phyloP scores from a whole-genome alignment of 257 asterid species.

The Sherardia arvensis region DNA sequence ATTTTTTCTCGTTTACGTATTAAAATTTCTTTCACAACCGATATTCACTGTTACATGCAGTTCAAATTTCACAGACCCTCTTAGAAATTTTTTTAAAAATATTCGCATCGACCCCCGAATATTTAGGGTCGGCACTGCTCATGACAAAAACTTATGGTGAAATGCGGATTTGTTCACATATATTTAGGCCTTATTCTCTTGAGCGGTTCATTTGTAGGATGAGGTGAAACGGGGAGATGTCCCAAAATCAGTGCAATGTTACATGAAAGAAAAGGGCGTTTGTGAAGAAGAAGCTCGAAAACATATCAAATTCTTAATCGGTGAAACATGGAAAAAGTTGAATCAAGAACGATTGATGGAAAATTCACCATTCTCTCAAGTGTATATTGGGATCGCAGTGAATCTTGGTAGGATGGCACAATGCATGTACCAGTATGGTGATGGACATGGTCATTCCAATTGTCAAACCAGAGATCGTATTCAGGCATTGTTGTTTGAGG shows the following conservation, averaged over 20 bases:
- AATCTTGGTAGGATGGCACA: constrained; percentile 14
- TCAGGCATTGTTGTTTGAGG: constrained; percentile 8
- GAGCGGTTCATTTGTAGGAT: constrained; percentile 11
- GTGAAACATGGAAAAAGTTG: constrained; percentile 13
- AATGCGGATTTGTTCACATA: too few relatives aligned
- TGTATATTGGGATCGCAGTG: neutral
- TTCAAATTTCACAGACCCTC: too few relatives aligned
- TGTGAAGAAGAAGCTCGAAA: constrained; percentile 16
- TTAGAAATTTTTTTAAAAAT: too few relatives aligned
- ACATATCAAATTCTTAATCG: constrained; percentile 6
- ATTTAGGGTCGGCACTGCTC: too few relatives aligned
- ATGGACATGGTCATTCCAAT: constrained; percentile 17
- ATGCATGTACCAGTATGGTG: constrained; percentile 19
- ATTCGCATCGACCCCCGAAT: too few relatives aligned
- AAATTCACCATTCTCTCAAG: neutral
- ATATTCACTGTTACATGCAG: too few relatives aligned
- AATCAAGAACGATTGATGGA: neutral
- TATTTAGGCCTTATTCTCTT: too few relatives aligned
- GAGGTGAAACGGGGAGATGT: constrained; percentile 17
- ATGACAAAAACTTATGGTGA: too few relatives aligned
- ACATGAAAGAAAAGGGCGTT: constrained; percentile 15
- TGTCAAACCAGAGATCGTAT: neutral
- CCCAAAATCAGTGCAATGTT: constrained; percentile 16
- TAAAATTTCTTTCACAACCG: too few relatives aligned
- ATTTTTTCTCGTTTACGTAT: too few relatives aligned